Evolutionary conservation across 768 basidiomycete species (phyloP), one percentile per base, ranked within the genome.

Genomic region (Suillus fuscotomentosus): DNA sequence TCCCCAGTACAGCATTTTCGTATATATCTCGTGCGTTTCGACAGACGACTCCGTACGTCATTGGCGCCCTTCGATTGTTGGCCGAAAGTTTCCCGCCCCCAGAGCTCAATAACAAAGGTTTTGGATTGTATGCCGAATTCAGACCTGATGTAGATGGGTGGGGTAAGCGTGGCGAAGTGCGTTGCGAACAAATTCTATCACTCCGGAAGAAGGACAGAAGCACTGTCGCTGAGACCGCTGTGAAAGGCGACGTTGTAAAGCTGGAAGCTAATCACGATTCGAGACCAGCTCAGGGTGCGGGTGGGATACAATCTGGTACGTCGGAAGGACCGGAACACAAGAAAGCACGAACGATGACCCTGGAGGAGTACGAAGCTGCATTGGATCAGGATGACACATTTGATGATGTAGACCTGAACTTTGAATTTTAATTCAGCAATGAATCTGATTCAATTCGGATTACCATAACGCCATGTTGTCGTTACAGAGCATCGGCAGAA

Each of bases 41-140:
- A 48, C 93, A 96, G 75, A 91, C 91, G 1, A 84, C 88, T 17
- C 88, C 93, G 3, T 80, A 88, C 66, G 79, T 96, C 31, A 76
- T 96, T 15, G 96, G 96, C 6, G 88, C 92, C 5, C 75, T 95
- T 69, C 86, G 84, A 61, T 79, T 93, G 38, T 79, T 94, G 42
- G 89, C 87, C 5, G 76, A 81, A 39, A 89, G 84, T 66, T 92
- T 85, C 68, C 66, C 79, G 9, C 79, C 84, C 0, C 72, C 81
- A 53, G 87, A 90, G 60, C 79, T 94, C 22, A 90, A 89, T 70
- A 73, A 72, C 55, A 78, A 82, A 63, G 97, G 90, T 10, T 95
- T 91, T 80, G 77, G 82, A 22, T 80, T 99, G 50, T 99, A 98
- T 73, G 85, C 87, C 31, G 89, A 92, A 20, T 97, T 98, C 75